Evolutionary conservation across 2,329 filamentous ascomycete species (phyloP).

Genomic region (Cryphonectria radicalis): DNA sequence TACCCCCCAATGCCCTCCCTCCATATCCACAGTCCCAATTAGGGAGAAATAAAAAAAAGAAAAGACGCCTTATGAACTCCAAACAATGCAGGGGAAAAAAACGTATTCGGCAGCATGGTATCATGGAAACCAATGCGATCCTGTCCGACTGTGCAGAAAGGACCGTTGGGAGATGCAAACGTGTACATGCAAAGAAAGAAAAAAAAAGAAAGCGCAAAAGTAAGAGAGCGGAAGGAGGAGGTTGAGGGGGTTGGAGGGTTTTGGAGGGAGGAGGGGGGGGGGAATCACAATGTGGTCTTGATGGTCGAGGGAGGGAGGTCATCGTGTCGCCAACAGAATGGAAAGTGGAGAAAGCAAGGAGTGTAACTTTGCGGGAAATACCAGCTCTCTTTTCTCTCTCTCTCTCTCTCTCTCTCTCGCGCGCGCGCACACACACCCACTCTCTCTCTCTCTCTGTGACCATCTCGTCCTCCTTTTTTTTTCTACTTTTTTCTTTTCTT

Average conservation of each 20-base stretch:
- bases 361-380: background rate
- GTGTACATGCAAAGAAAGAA: slow-evolving; percentile 8
- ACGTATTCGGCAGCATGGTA: slow-evolving; percentile 24
- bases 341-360: background rate
- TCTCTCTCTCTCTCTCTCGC: too few species aligned
- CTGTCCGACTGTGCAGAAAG: slow-evolving; percentile 9
- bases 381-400: too few species aligned
- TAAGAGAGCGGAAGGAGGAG: too few species aligned
- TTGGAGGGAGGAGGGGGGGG: background rate
- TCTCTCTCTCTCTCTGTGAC: too few species aligned
- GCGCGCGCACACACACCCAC: too few species aligned
- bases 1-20: background rate
- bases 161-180: background rate
- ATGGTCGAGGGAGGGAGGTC: background rate
- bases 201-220: background rate
- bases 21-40: background rate
- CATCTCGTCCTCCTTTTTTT: background rate
- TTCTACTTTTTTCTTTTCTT: too few species aligned
- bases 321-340: background rate
- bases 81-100: slow-evolving; percentile 21
- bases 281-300: background rate
- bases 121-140: slow-evolving; percentile 22
- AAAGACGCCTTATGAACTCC: slow-evolving; percentile 20
- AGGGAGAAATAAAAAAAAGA: background rate
- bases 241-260: too few species aligned